A percentile compares a stretch with the other conserved stretches of the same genome.
Evolutionary conservation across 2,329 filamentous ascomycete genomes (phyloP).

Genomic region (Fusarium azukiicola): DNA sequence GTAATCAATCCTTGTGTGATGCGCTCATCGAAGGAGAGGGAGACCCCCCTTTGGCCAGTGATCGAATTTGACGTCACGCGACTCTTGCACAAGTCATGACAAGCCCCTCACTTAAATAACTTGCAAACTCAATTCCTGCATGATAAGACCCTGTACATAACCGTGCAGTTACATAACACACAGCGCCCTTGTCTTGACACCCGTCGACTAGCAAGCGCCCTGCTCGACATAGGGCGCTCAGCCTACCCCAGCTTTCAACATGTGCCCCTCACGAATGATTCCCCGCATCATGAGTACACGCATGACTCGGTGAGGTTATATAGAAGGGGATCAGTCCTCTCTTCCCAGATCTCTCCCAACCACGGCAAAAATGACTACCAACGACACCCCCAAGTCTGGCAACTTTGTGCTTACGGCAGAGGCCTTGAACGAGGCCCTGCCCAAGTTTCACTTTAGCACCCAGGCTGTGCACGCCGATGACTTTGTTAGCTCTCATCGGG

Average conservation of each 20-base stretch:
- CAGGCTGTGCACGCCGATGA: background rate
- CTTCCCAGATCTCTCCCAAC: background rate
- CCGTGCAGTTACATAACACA: background rate
- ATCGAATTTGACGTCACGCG: background rate
- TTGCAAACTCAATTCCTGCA: background rate
- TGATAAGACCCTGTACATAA: background rate
- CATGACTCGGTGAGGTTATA: background rate
- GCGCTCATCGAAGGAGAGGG: background rate
- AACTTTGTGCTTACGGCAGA: background rate
- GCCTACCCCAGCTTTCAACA: background rate
- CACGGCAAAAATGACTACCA: background rate
- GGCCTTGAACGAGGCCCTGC: background rate
- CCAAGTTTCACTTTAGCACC: background rate
- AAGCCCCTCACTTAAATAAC: background rate
- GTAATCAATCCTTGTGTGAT: background rate
- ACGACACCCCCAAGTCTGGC: background rate
- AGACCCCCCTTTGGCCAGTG: background rate
- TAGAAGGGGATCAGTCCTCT: background rate
- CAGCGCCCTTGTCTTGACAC: background rate
- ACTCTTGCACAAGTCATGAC: background rate
- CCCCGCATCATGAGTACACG: background rate
- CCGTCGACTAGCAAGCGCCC: background rate
- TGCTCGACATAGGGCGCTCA: constrained; percentile 8
- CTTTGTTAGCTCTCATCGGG: background rate
- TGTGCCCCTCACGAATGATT: background rate